These are phyloP conservation scores for Byssochlamys sp. DNA, from an alignment of 2,329 filamentous ascomycete genomes.

Conservation along the genomic window DNA sequence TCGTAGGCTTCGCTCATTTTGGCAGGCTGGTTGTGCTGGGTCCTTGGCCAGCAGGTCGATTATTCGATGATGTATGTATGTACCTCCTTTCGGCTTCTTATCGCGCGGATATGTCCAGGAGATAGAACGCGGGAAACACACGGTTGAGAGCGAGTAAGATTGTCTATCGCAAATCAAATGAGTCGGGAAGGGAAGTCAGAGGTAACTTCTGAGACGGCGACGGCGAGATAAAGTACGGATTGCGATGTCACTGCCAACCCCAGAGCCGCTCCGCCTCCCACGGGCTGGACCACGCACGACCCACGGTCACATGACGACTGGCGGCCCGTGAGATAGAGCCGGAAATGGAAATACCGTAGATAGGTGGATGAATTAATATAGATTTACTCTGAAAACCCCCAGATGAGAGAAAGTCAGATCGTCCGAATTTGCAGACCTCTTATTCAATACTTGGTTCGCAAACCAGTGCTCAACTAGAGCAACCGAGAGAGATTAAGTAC, in stretches of 20 bases:
- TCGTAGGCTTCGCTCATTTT: conserved; percentile 68
- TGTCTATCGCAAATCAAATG: no score
- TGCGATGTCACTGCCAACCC: not conserved
- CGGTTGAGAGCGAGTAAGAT: no score
- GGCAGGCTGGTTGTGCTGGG: not conserved
- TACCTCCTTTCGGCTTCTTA: not conserved
- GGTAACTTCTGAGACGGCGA: not conserved
- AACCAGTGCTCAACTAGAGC: not conserved
- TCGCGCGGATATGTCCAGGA: not conserved
- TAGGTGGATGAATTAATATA: no score
- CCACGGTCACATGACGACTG: not conserved
- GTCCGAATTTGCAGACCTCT: not conserved
- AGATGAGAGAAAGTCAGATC: not conserved
- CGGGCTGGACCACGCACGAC: not conserved
- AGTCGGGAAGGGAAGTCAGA: not conserved
- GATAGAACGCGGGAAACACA: not conserved
- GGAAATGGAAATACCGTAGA: not conserved
- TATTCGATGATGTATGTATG: not conserved
- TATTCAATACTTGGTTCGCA: not conserved
- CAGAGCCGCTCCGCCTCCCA: not conserved
- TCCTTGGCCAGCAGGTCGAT: not conserved
- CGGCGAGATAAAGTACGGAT: conserved; percentile 3
- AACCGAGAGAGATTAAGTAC: conserved; percentile 2
- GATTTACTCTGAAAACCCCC: no score
- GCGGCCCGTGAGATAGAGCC: no score